A percentile compares a stretch with the other conserved stretches of the same genome.
Conservation (phyloP, 2,329 filamentous ascomycete genomes). For the Colletotrichum aenigma region DNA sequence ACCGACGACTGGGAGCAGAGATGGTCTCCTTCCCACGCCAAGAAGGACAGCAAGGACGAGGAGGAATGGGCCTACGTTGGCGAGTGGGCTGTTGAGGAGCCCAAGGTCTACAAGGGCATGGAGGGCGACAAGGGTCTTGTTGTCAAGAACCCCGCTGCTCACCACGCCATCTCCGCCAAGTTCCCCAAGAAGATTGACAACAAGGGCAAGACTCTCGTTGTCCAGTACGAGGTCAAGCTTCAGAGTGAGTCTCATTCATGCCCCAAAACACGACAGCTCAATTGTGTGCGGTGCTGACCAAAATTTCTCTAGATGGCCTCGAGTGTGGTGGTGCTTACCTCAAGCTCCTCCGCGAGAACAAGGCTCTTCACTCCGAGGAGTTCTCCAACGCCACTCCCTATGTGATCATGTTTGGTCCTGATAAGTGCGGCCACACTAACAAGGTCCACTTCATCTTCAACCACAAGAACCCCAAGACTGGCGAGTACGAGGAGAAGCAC, state of each 20-base stretch:
- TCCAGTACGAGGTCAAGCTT: slow-evolving; percentile 99
- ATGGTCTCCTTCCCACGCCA: slow-evolving; percentile 95
- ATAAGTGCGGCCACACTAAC: slow-evolving; percentile 99
- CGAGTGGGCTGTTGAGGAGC: slow-evolving; percentile 97
- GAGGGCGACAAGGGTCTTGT: slow-evolving; percentile 96
- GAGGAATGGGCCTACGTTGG: slow-evolving; percentile 98
- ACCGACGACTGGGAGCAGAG: slow-evolving; percentile 92
- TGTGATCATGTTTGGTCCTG: slow-evolving; percentile 99
- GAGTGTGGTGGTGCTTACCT: slow-evolving; percentile 99
- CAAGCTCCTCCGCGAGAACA: slow-evolving; percentile 98
- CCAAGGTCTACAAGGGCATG: slow-evolving; percentile 86
- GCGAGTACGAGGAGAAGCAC: slow-evolving; percentile 99
- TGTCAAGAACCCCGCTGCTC: slow-evolving; percentile 95
- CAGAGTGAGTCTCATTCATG: slow-evolving; percentile 71
- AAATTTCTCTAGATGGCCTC: slow-evolving; percentile 71
- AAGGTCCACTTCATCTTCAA: slow-evolving; percentile 99
- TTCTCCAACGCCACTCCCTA: slow-evolving; percentile 98
- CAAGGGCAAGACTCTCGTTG: slow-evolving; percentile 95
- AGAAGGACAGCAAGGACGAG: slow-evolving; percentile 87
- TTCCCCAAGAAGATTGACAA: slow-evolving; percentile 96
- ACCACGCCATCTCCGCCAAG: slow-evolving; percentile 99
- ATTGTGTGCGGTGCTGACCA: not conserved
- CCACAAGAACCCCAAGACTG: slow-evolving; percentile 99
- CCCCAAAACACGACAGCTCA: too few species aligned
- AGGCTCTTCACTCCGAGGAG: slow-evolving; percentile 94